Evolutionary conservation across 2,329 filamentous ascomycete genomes (phyloP).

Genomic region (Cordyceps javanica): DNA sequence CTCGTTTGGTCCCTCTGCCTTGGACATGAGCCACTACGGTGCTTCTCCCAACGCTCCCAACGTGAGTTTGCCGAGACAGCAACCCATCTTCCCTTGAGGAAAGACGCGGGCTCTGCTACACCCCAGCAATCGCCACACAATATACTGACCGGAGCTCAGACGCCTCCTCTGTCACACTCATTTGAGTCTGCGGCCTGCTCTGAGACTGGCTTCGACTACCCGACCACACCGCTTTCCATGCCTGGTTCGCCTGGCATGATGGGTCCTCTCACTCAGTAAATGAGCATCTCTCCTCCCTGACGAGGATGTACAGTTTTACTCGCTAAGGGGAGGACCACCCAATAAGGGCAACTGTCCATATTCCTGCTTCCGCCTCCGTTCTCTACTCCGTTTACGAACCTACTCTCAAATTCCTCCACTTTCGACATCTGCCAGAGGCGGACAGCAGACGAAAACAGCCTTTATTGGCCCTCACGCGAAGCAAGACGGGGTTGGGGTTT

Average conservation of each 20-base stretch:
- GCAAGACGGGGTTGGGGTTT: neutral
- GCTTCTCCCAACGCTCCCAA: conserved; percentile 66
- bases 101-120: conserved; percentile 31
- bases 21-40: conserved; percentile 55
- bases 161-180: conserved; percentile 69
- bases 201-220: conserved; percentile 57
- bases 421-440: conserved; percentile 1
- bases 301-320: conserved; percentile 2
- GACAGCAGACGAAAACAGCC: neutral
- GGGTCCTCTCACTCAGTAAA: conserved; percentile 20
- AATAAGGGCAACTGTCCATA: conserved; percentile 7
- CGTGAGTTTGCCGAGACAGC: conserved; percentile 51
- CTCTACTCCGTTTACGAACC: neutral
- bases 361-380: neutral
- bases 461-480: neutral
- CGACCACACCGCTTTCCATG: conserved; percentile 68
- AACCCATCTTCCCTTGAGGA: conserved; percentile 12
- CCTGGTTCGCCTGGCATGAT: conserved; percentile 58
- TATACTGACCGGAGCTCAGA: conserved; percentile 55
- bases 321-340: neutral
- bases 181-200: conserved; percentile 61
- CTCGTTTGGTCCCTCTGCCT: conserved; percentile 58
- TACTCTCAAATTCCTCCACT: neutral
- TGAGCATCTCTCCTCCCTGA: conserved; percentile 19
- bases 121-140: conserved; percentile 31